These are phyloP conservation scores for Elongisporangium prolatum DNA, from an alignment of 352 stramenopile genomes.

Conservation along the genomic window DNA sequence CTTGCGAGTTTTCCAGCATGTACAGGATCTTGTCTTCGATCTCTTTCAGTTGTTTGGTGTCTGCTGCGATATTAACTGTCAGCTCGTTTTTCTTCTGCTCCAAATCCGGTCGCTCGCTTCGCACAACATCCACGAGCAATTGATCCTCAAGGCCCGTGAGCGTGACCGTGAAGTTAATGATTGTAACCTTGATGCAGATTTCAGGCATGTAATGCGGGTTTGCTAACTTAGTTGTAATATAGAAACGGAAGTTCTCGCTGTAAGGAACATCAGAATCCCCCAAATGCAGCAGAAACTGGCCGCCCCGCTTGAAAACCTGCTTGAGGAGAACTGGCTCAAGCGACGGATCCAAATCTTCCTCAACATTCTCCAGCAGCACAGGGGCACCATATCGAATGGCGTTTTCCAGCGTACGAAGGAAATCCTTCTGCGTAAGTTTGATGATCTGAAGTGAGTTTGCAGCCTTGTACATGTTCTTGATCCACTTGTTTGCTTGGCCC, in stretches of 20 bases:
- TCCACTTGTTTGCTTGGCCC: slow-evolving; percentile 93
- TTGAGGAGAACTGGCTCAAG: slow-evolving; percentile 92
- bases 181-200: slow-evolving; percentile 93
- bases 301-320: slow-evolving; percentile 91
- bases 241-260: slow-evolving; percentile 90
- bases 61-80: slow-evolving; percentile 89
- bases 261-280: slow-evolving; percentile 92
- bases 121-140: slow-evolving; percentile 90
- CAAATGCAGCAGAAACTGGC: slow-evolving; percentile 85
- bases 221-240: slow-evolving; percentile 92
- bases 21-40: slow-evolving; percentile 95
- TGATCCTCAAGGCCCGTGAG: slow-evolving; percentile 91
- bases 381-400: slow-evolving; percentile 89
- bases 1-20: slow-evolving; percentile 90
- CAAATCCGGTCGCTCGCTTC: slow-evolving; percentile 88
- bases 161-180: slow-evolving; percentile 95
- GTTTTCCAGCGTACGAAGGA: slow-evolving; percentile 90
- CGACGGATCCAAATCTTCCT: slow-evolving; percentile 90
- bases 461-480: slow-evolving; percentile 91
- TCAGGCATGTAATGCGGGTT: slow-evolving; percentile 95
- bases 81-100: slow-evolving; percentile 92
- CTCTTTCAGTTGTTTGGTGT: slow-evolving; percentile 92
- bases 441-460: slow-evolving; percentile 84
- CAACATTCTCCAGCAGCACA: slow-evolving; percentile 93
- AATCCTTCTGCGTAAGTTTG: slow-evolving; percentile 91